These are phyloP conservation scores for Cordyceps tenuipes DNA, from an alignment of 2,329 filamentous ascomycete genomes.

Conservation along the genomic window DNA sequence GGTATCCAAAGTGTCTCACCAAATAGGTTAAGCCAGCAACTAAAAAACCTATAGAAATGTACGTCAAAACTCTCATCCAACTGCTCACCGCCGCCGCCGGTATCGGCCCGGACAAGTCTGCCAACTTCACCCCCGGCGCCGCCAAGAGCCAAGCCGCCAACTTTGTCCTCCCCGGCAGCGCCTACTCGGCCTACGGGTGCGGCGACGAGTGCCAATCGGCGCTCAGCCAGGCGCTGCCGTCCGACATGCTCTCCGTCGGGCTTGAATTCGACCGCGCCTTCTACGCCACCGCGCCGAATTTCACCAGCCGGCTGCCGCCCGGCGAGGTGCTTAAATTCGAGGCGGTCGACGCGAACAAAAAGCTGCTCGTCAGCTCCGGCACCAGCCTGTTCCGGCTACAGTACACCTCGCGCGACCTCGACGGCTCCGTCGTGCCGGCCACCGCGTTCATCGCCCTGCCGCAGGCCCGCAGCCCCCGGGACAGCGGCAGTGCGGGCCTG, in stretches of 20 bases:
- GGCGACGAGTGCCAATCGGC: conserved; percentile 7
- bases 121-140: conserved; percentile 8
- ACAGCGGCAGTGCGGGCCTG: neutral
- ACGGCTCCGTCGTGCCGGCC: conserved; percentile 12
- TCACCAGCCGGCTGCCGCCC: conserved; percentile 5
- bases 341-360: conserved; percentile 9
- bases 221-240: neutral
- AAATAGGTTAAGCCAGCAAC: too few species aligned
- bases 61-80: neutral
- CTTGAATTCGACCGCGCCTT: conserved; percentile 12
- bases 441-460: conserved; percentile 15
- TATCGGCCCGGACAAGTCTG: neutral
- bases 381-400: conserved; percentile 15
- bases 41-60: neutral
- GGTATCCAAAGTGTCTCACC: too few species aligned
- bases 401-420: conserved; percentile 15
- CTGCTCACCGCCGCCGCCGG: neutral
- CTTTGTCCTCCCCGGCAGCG: neutral
- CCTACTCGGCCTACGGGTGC: conserved; percentile 9
- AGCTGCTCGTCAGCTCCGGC: conserved; percentile 10
- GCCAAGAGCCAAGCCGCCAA: conserved; percentile 1
- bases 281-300: conserved; percentile 15
- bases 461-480: neutral
- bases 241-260: conserved; percentile 3
- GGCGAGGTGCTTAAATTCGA: conserved; percentile 16